These are phyloP conservation scores for Diaporthe velutina DNA, from an alignment of 2,329 filamentous ascomycete genomes.

Conservation along the genomic window DNA sequence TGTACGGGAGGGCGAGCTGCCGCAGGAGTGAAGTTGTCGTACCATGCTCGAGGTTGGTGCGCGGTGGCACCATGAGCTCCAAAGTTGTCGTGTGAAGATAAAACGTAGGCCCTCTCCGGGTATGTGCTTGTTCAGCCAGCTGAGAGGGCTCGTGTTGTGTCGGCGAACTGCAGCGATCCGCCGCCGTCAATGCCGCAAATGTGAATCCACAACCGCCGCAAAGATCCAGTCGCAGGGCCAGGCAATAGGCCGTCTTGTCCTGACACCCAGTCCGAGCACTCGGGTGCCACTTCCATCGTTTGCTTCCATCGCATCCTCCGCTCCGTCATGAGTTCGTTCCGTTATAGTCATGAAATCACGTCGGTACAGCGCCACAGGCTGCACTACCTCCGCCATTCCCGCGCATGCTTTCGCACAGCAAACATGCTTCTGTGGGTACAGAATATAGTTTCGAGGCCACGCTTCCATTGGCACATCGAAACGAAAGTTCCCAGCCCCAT, in stretches of 20 bases:
- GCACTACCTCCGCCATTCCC: background rate
- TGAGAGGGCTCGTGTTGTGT: background rate
- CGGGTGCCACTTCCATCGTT: background rate
- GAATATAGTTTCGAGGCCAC: background rate
- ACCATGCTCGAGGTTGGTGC: conserved; percentile 18
- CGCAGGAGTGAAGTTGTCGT: background rate
- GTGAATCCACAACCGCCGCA: background rate
- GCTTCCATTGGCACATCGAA: background rate
- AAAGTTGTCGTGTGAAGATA: conserved; percentile 23
- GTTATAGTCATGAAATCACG: conserved; percentile 26
- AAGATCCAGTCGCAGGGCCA: conserved; percentile 8
- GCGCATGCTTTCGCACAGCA: background rate
- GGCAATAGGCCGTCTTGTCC: conserved; percentile 20
- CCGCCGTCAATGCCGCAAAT: background rate
- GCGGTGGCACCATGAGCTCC: conserved; percentile 24
- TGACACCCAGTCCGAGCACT: conserved; percentile 8
- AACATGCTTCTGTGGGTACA: conserved; percentile 20
- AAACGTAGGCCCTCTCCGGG: conserved; percentile 2
- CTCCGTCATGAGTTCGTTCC: conserved; percentile 19
- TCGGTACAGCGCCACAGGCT: conserved; percentile 16
- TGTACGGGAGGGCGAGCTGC: background rate
- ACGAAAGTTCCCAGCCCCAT: conserved; percentile 12
- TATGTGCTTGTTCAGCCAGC: background rate
- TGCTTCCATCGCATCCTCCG: background rate
- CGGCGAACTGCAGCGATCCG: background rate